Evolutionary conservation across 257 asterid genomes (phyloP), one percentile per base, ranked within the genome.

Genomic region (Hygrophila difformis): DNA sequence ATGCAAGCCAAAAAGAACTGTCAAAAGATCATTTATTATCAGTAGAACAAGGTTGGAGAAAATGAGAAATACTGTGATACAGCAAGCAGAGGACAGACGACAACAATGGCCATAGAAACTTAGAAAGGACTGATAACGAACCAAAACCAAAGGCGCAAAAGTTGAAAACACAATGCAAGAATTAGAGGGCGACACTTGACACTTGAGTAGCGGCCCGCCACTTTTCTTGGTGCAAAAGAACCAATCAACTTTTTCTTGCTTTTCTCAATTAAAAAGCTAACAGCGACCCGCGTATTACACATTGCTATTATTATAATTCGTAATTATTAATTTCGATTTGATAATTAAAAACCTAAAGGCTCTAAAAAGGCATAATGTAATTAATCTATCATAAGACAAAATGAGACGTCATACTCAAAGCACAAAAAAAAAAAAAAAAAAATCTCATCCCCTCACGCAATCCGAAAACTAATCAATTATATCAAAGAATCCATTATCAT

Each of bases 181-280:
- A 60, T 62, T 50, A 23, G 75, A 72, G 70, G 67, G 67, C 41
- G 74, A 77, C 69, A 46, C 44, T 49, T 67, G 72, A 67, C 69
- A 46, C 44, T 49, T 67, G 72, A 67, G 51, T 22, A 50, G 40
- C 53, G 49, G 61, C 61, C 74, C 66, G 56, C 73, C 72, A 60
- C 80, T 77, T 68, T 52, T 62, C 60, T 72, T 62, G 70, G 76
- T 72, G 79, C 65, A 63, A 76, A 72, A 59, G 68, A 26, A 26
- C 31, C 72, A 52, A 57, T 44, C 51, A 55, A 34, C 77, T 61
- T 80, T 71, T 66, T 57, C 49, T 53, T 49, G 35, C 39, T 14
- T 52, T 57, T 40, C 49, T 47, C 63, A 37, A 48, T 58, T 39
- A 39, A 71, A 76, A 70, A 70, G 80, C 51, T 55, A 73, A 81